Conservation (phyloP, 2,329 filamentous ascomycete species). For the Blumeriella jaapii region DNA sequence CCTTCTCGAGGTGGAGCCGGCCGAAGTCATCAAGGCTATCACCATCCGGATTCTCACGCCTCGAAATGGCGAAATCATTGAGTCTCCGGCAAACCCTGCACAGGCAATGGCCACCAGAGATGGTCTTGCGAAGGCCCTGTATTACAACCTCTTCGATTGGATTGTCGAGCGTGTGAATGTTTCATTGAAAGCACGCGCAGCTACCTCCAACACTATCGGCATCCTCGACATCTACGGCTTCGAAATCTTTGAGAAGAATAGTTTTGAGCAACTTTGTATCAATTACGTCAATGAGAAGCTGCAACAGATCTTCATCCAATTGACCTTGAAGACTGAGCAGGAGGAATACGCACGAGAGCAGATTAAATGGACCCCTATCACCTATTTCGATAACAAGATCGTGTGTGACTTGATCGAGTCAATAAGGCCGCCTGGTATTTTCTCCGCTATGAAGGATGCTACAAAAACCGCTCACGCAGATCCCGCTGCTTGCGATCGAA, state of each 20-base stretch:
- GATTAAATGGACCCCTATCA: constrained; percentile 98
- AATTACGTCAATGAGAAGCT: constrained; percentile 99
- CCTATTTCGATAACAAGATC: constrained; percentile 99
- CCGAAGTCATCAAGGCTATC: constrained; percentile 72
- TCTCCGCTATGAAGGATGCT: constrained; percentile 92
- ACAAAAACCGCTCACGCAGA: constrained; percentile 98
- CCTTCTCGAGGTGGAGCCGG: constrained; percentile 74
- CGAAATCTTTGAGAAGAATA: constrained; percentile 98
- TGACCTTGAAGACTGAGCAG: constrained; percentile 92
- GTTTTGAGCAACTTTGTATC: constrained; percentile 97
- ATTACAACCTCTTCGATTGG: constrained; percentile 97
- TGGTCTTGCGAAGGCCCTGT: constrained; percentile 88
- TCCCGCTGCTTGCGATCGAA: constrained; percentile 84
- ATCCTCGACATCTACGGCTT: constrained; percentile 99
- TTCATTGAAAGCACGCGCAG: constrained; percentile 68
- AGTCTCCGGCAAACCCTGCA: constrained; percentile 71
- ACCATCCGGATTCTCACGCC: constrained; percentile 76
- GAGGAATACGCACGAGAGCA: constrained; percentile 93
- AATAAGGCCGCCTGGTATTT: constrained; percentile 78
- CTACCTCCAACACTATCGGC: constrained; percentile 75
- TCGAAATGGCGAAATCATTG: constrained; percentile 53
- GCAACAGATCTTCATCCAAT: constrained; percentile 97
- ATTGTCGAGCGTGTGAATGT: constrained; percentile 88
- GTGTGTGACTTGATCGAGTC: constrained; percentile 96
- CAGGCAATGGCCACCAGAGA: constrained; percentile 83